Conservation (phyloP, 345 rosid species). For the Nephelium lappaceum region DNA sequence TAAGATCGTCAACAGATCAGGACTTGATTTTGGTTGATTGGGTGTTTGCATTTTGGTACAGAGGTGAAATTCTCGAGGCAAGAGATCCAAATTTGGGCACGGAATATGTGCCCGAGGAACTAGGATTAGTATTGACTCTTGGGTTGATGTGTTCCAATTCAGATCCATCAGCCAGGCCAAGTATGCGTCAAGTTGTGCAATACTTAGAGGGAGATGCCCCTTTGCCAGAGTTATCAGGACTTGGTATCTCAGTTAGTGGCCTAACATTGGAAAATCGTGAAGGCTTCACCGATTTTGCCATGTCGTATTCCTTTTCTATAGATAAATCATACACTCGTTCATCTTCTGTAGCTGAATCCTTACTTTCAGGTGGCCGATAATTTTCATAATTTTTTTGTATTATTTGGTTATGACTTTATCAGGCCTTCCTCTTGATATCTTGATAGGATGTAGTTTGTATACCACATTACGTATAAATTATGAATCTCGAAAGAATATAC, state of each 20-base stretch:
- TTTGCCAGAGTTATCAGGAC: slow-evolving; percentile 42
- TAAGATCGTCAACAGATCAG: slow-evolving; percentile 19
- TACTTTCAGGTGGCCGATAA: slow-evolving; percentile 61
- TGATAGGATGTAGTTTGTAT: too few species aligned
- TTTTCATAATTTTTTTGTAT: background rate
- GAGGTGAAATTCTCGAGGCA: slow-evolving; percentile 43
- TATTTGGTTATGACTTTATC: background rate
- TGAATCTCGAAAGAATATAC: too few species aligned
- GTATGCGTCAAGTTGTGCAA: slow-evolving; percentile 60
- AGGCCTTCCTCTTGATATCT: too few species aligned
- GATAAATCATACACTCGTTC: slow-evolving; percentile 34
- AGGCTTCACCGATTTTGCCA: slow-evolving; percentile 46
- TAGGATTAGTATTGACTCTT: slow-evolving; percentile 56
- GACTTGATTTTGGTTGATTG: slow-evolving; percentile 43
- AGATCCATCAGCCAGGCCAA: slow-evolving; percentile 50
- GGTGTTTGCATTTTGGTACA: slow-evolving; percentile 43
- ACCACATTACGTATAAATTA: too few species aligned
- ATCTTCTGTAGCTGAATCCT: slow-evolving; percentile 50
- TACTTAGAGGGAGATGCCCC: slow-evolving; percentile 46
- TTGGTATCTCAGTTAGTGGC: slow-evolving; percentile 40
- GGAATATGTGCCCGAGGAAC: slow-evolving; percentile 41
- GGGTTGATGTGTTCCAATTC: slow-evolving; percentile 63
- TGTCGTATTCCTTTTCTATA: slow-evolving; percentile 42
- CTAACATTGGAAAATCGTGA: slow-evolving; percentile 32
- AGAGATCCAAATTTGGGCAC: slow-evolving; percentile 44